Percentiles rank a stretch among this genome's conserved stretches.
phyloP scores from a whole-genome alignment of 208 protist genomes.

The Crithidia thermophila region DNA sequence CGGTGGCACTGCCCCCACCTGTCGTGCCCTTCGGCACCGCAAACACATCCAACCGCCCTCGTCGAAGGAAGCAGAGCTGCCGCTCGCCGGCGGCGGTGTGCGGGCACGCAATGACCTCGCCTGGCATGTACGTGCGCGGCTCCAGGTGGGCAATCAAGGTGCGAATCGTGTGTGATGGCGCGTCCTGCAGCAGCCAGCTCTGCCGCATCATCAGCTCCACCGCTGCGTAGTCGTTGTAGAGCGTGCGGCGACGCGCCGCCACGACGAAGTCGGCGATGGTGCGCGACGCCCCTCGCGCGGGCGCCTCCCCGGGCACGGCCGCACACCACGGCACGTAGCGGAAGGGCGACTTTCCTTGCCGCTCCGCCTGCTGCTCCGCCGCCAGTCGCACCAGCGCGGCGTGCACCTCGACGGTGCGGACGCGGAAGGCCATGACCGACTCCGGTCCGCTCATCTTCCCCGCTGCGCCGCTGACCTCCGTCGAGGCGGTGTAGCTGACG shows the following conservation, averaged over 20 bases:
- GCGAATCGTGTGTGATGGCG: slow-evolving; percentile 68
- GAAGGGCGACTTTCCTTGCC: slow-evolving; percentile 5
- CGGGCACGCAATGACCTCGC: slow-evolving; percentile 77
- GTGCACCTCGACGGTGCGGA: slow-evolving; percentile 75
- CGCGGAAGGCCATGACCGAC: slow-evolving; percentile 58
- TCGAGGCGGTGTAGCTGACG: slow-evolving; percentile 54
- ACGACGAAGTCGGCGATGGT: slow-evolving; percentile 53
- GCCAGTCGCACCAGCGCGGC: slow-evolving; percentile 57
- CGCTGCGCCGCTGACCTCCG: slow-evolving; percentile 9
- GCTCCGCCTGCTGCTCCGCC: slow-evolving; percentile 13
- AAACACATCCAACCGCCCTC: slow-evolving; percentile 64
- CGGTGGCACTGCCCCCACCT: no score
- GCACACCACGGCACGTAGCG: slow-evolving; percentile 29
- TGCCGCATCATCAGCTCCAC: slow-evolving; percentile 84
- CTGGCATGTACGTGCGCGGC: slow-evolving; percentile 72
- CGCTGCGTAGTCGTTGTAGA: slow-evolving; percentile 69
- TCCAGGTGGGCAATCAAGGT: slow-evolving; percentile 69
- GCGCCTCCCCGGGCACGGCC: slow-evolving; percentile 9
- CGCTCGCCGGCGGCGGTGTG: slow-evolving; percentile 46
- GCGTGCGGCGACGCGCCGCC: slow-evolving; percentile 50
- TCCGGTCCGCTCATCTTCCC: slow-evolving; percentile 19
- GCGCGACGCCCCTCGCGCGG: slow-evolving; percentile 18
- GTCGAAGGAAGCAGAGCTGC: slow-evolving; percentile 82
- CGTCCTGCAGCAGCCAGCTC: slow-evolving; percentile 91
- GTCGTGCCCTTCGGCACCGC: slow-evolving; percentile 30